A percentile compares a stretch with the other conserved stretches of the same genome.
Evolutionary conservation across 768 basidiomycete species (phyloP).

Genomic region (Auricularia auricula-judae): DNA sequence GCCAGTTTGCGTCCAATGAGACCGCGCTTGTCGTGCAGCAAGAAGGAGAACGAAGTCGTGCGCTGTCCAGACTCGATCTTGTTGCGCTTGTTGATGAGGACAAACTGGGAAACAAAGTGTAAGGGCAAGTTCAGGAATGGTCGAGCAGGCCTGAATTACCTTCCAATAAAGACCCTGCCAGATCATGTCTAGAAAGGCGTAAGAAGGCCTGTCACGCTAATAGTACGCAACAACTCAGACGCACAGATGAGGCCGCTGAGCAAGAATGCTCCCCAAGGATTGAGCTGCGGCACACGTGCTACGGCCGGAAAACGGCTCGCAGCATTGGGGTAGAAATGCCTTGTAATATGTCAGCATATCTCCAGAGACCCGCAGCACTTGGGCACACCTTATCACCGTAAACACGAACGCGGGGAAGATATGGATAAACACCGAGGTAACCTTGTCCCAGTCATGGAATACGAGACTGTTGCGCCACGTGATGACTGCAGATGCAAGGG

Average conservation of each 20-base stretch:
- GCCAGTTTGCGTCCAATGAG: constrained; percentile 65
- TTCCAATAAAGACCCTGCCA: constrained; percentile 97
- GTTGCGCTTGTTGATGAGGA: constrained; percentile 74
- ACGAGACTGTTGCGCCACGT: constrained; percentile 98
- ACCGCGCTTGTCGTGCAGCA: constrained; percentile 81
- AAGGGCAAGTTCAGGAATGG: background rate
- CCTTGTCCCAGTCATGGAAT: constrained; percentile 95
- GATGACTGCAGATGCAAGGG: constrained; percentile 87
- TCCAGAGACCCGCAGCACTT: background rate
- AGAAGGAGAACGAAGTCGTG: constrained; percentile 79
- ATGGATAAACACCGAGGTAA: constrained; percentile 91
- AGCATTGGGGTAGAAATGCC: constrained; percentile 81
- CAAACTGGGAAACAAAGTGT: constrained; percentile 38
- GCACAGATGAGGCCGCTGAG: constrained; percentile 76
- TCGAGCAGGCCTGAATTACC: constrained; percentile 22
- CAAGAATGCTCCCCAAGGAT: constrained; percentile 61
- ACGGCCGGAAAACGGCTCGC: constrained; percentile 81
- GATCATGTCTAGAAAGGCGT: constrained; percentile 51
- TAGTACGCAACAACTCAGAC: constrained; percentile 19
- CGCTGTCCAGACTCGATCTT: constrained; percentile 90
- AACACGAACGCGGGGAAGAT: constrained; percentile 88
- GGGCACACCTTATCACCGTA: constrained; percentile 70
- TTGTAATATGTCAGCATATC: constrained; percentile 16
- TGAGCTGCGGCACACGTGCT: constrained; percentile 51
- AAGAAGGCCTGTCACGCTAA: constrained; percentile 9